phyloP scores from a whole-genome alignment of 371 early-diverging fungal genomes.

The Mucor piriformis region DNA sequence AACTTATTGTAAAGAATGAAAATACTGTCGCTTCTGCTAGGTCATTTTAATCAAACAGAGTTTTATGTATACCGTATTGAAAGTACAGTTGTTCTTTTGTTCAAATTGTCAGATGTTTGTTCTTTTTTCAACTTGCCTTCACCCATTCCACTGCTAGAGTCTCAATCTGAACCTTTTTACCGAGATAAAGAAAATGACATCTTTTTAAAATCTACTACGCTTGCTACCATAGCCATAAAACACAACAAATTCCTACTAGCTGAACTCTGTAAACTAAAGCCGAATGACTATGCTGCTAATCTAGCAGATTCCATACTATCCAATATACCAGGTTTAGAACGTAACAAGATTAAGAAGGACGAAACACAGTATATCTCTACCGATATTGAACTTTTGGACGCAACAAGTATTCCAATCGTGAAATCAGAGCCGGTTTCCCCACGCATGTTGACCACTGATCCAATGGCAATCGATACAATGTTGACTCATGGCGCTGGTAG shows the following conservation, averaged over 20 bases:
- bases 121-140: slow-evolving; percentile 28
- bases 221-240: slow-evolving; percentile 20
- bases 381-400: neutral
- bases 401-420: slow-evolving; percentile 2
- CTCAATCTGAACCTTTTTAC: neutral
- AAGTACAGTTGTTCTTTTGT: slow-evolving; percentile 22
- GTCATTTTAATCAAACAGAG: slow-evolving; percentile 22
- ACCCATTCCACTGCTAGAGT: neutral
- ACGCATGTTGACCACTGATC: slow-evolving; percentile 24
- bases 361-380: slow-evolving; percentile 8
- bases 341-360: slow-evolving; percentile 7
- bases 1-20: neutral
- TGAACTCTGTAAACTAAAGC: slow-evolving; percentile 48
- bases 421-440: slow-evolving; percentile 46
- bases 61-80: slow-evolving; percentile 24
- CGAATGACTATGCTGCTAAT: slow-evolving; percentile 37
- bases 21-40: slow-evolving; percentile 11
- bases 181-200: slow-evolving; percentile 7
- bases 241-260: slow-evolving; percentile 25
- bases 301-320: slow-evolving; percentile 39
- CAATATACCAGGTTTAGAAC: slow-evolving; percentile 26
- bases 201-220: slow-evolving; percentile 21
- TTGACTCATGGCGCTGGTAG: slow-evolving; percentile 29
- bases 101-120: slow-evolving; percentile 25
- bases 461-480: slow-evolving; percentile 40